Evolutionary conservation across 2,329 filamentous ascomycete species (phyloP), one percentile per base, ranked within the genome.

Genomic region (Hortaea werneckii): DNA sequence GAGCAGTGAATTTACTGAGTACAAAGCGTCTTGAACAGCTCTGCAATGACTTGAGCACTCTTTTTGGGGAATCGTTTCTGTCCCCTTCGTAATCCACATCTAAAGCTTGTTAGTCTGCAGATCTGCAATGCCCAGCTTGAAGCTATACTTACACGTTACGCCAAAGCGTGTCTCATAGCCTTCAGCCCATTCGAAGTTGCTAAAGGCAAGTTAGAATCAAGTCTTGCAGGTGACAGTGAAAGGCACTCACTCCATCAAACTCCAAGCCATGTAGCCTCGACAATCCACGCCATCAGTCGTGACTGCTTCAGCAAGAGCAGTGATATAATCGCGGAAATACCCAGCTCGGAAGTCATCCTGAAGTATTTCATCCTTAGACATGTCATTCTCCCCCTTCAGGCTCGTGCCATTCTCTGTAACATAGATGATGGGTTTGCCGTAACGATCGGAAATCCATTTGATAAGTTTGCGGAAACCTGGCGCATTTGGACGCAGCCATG

Each of bases 101-200:
- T 20, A 20, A 20, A 20, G 20, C 20, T 2, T 2, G 20, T 20
- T 20, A 20, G 20, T 20, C 20, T 4, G 20, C 20, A 20, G 20
- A 20, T 20, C 20, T 20, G 20, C 20, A 20, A 20, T 20, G 20
- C 20, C 20, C 20, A 20, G 20, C 20, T 20, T 20, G 20, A 20
- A 20, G 20, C 4, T 20, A 4, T 20, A 20, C 20, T 20, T 20
- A 20, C 20, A 92, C 5, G 82, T 86, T 46, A 88, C 85, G 27
- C 87, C 87, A 58, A 94, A 94, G 37, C 87, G 77, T 38, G 86
- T 92, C 69, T 86, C 82, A 61, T 90, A 94, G 8, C 87, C 87
- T 64, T 94, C 87, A n/a, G 87, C 85, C 85, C 85, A 90, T 67
- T 90, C 86, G 58, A 90, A 90, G 71, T 90, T 90, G 67, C 75